phyloP scores from a whole-genome alignment of 192 early-diverging fungal genomes.

The Coemansia furcata region DNA sequence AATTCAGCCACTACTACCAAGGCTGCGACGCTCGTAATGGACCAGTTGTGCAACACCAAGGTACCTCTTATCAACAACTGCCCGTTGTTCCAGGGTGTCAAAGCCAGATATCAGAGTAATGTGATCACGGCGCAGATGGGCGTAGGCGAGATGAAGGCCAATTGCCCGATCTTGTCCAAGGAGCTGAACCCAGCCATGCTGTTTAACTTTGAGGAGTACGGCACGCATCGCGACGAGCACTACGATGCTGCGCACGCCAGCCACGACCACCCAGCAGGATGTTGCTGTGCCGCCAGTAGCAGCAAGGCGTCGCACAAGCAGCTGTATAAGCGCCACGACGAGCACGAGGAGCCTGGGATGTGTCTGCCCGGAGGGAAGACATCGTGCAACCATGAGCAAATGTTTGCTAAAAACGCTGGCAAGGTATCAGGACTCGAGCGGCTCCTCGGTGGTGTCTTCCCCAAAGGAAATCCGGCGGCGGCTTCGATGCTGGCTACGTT shows the following conservation, averaged over 20 bases:
- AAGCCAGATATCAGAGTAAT: conserved; percentile 31
- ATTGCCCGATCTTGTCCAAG: conserved; percentile 52
- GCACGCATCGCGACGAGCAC: conserved; percentile 29
- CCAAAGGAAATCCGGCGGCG: conserved; percentile 46
- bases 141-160: conserved; percentile 47
- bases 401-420: neutral
- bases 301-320: conserved; percentile 15
- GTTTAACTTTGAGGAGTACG: conserved; percentile 53
- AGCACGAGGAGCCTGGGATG: conserved; percentile 16
- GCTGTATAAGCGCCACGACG: conserved; percentile 34
- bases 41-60: conserved; percentile 31
- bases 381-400: conserved; percentile 18
- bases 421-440: conserved; percentile 35
- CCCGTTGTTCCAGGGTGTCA: conserved; percentile 46
- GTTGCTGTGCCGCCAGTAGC: conserved; percentile 16
- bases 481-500: conserved; percentile 66
- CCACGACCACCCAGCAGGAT: conserved; percentile 28
- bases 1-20: neutral
- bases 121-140: conserved; percentile 32
- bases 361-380: conserved; percentile 27
- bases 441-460: conserved; percentile 49
- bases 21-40: conserved; percentile 26
- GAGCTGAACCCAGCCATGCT: conserved; percentile 54
- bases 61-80: conserved; percentile 51
- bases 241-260: conserved; percentile 41